Evolutionary conservation across 306 rosid species (phyloP).

Genomic region (Quercus agrifolia): DNA sequence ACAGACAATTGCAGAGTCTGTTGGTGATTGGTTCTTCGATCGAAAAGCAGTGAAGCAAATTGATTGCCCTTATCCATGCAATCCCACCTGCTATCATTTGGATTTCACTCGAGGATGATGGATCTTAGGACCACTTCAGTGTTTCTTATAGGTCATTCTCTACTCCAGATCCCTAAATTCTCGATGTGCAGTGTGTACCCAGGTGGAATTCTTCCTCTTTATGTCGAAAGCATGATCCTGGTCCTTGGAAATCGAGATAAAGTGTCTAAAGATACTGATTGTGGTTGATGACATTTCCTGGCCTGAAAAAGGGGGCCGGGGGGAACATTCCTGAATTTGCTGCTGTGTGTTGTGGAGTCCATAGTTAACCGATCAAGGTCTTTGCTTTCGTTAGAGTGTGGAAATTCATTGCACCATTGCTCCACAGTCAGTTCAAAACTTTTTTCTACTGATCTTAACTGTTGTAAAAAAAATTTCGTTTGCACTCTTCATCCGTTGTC

Average conservation of each 20-base stretch:
- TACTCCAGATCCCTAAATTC: neutral
- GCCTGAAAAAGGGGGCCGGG: no score
- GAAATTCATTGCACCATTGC: neutral
- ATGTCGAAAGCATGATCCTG: neutral
- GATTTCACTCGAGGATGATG: slow-evolving; percentile 36
- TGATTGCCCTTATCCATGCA: slow-evolving; percentile 87
- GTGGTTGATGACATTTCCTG: no score
- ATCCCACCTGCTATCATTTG: slow-evolving; percentile 80
- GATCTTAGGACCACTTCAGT: slow-evolving; percentile 5
- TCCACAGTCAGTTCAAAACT: neutral
- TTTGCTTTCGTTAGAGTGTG: no score
- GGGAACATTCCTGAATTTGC: neutral
- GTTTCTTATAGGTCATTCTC: neutral
- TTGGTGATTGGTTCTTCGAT: slow-evolving; percentile 80
- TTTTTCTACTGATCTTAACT: neutral
- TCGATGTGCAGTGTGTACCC: no score
- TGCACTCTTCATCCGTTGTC: neutral
- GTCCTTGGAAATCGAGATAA: neutral
- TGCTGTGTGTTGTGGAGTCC: neutral
- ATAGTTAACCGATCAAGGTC: neutral
- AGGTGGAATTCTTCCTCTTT: neutral
- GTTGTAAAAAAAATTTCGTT: neutral
- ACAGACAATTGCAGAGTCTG: slow-evolving; percentile 91
- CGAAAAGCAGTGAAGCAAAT: slow-evolving; percentile 47
- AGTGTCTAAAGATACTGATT: neutral